Evolutionary conservation across 169 alveolate genomes (phyloP), one percentile per base, ranked within the genome.

Genomic region (Babesia bigemina): DNA sequence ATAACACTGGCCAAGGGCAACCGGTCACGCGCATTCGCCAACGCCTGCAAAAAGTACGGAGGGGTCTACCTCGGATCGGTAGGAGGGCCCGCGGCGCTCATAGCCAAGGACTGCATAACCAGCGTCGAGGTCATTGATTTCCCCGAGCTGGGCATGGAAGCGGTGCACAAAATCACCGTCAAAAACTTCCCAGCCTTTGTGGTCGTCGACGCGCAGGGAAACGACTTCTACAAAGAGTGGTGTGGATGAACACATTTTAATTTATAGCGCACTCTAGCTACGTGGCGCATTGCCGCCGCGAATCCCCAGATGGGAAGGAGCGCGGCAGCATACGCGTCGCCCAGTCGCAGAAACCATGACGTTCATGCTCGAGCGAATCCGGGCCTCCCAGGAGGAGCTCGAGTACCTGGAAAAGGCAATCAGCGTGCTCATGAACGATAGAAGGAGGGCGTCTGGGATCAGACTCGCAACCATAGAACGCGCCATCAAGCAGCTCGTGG

Each of bases 31-130:
- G 88, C 85, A 9, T 92, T 92, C 69, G 82, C 92, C 55, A 79
- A 86, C 39, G 94, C 95, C 24, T 93, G 97, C 76, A 86, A 85
- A 76, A 88, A 91, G 71, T 78, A 92, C 70, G 93, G 94, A 21
- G 96, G 95, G 24, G 88, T 91, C 52, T 92, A 92, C 77, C 83
- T 92, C 65, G 95, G 94, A n/a, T 87, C 93, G 57, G 91, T 87
- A 36, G 96, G 96, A 12, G 97, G 97, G 0, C 94, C 94, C 44
- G 97, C 96, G n/a, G 97, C 95, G 28, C 90, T 91, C n/a, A 71
- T 93, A 65, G 94, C 94, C 13, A 71, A 88, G 49, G 86, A 92
- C 49, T 87, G 94, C 84, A 91, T 93, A 66, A 91, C 86, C 72
- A 84, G 87, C 59, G 95, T 91, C 13, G 85, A 88, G 50, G 91